Evolutionary conservation across 2,329 filamentous ascomycete species (phyloP).

Genomic region (Paraphaeosphaeria minitans): DNA sequence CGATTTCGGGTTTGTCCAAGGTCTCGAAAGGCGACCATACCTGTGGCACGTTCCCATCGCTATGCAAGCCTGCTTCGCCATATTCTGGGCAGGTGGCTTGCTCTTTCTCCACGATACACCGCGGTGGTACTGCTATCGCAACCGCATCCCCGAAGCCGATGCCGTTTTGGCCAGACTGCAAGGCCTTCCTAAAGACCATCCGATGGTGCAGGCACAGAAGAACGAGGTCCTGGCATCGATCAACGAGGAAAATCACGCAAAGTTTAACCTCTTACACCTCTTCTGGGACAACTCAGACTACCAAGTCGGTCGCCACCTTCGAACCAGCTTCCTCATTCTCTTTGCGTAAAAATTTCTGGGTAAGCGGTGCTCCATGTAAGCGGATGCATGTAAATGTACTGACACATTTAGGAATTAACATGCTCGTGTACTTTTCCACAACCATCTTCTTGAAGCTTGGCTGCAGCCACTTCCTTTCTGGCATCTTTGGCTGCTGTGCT

Average conservation of each 20-base stretch:
- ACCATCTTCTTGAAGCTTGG: constrained; percentile 43
- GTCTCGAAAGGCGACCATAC: background rate
- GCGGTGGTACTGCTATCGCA: constrained; percentile 52
- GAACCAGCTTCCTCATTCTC: constrained; percentile 46
- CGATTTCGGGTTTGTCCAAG: constrained; percentile 55
- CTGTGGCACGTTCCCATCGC: constrained; percentile 55
- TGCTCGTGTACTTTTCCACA: constrained; percentile 42
- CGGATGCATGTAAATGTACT: background rate
- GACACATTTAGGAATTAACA: constrained; percentile 19
- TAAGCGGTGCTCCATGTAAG: background rate
- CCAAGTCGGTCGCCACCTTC: constrained; percentile 43
- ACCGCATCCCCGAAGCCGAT: constrained; percentile 50
- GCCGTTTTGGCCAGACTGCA: constrained; percentile 49
- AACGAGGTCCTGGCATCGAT: constrained; percentile 36
- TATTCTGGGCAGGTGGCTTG: constrained; percentile 49
- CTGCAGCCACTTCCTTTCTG: constrained; percentile 21
- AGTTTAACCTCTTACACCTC: constrained; percentile 32
- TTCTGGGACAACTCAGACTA: constrained; percentile 47
- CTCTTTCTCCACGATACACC: constrained; percentile 53
- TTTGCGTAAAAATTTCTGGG: constrained; percentile 21
- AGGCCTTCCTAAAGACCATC: constrained; percentile 33
- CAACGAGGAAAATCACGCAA: constrained; percentile 26
- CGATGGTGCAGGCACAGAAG: constrained; percentile 20
- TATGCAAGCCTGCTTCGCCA: constrained; percentile 55
- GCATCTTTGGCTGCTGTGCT: constrained; percentile 62